phyloP scores from a whole-genome alignment of 1,284 basidiomycete genomes.

The Sanghuangporus sanghuang region DNA sequence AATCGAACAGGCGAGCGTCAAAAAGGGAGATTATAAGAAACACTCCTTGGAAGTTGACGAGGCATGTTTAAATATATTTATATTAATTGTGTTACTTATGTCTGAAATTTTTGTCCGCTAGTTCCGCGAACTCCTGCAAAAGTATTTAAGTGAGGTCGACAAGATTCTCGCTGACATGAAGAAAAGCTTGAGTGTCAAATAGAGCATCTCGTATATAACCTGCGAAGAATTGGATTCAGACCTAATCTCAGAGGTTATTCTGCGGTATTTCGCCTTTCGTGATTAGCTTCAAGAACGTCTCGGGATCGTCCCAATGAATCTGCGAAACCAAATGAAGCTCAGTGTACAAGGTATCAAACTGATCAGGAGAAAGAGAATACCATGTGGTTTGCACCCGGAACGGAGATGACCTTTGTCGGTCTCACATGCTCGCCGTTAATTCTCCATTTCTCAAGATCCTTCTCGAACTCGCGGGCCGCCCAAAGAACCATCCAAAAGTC shows the following conservation, averaged over 20 bases:
- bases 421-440: conserved; percentile 15
- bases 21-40: conserved; percentile 63
- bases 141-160: conserved; percentile 58
- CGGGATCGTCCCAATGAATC: conserved; percentile 12
- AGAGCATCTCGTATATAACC: background rate
- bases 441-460: conserved; percentile 12
- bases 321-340: background rate
- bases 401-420: conserved; percentile 19
- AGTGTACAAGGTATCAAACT: background rate
- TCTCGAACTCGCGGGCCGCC: conserved; percentile 20
- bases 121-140: conserved; percentile 70
- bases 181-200: conserved; percentile 41
- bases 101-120: conserved; percentile 25
- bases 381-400: conserved; percentile 24
- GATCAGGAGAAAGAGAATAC: conserved; percentile 15
- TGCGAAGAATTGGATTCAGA: no score
- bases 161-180: conserved; percentile 57
- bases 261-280: background rate
- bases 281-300: background rate
- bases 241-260: no score
- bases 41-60: conserved; percentile 61
- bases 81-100: background rate
- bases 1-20: conserved; percentile 56
- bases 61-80: conserved; percentile 33
- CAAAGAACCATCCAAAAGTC: conserved; percentile 18